Evolutionary conservation across 805 yeast species (phyloP), one percentile per base, ranked within the genome.

Genomic region (Monosporozyma aerobia): DNA sequence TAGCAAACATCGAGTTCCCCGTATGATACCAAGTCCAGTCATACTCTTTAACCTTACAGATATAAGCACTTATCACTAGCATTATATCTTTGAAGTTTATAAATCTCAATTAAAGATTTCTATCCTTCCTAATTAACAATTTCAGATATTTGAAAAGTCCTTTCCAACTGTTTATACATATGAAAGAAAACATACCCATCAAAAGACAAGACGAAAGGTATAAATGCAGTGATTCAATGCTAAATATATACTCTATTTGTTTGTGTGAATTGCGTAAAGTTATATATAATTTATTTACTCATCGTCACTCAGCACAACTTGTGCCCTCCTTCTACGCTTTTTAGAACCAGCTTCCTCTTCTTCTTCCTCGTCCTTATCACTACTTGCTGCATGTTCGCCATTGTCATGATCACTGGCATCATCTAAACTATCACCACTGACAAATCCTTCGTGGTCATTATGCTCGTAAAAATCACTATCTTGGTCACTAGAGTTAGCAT

Each of bases 401-500:
- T 47, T 51, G 5, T 51, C 47, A 50, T 59, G 55, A 22, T 49
- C 54, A 5, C 68, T 73, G 7, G 71, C 69, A 45, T 72, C 75
- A 40, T 60, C 64, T 6, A 65, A 56, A 47, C 64, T 63, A 52
- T 65, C 68, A 9, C 69, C 70, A 51, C 68, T 64, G 29, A 58
- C 70, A 59, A 58, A 63, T 9, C 68, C 68, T 23, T 57, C 65
- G 33, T 62, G 62, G 35, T 63, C 64, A 53, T 66, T 55, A 41
- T 59, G 65, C 48, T 65, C 69, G 48, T 58, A 63, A 51, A 54
- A 64, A 27, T 66, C 70, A 55, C 68, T 63, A 50, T 63, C 62
- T 3, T 39, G 49, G 3, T 52, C 57, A 37, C 51, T 43, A 10
- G 40, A 43, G 23, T 43, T 43, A 30, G 23, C 43, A 25, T 37